Conservation (phyloP, 2,329 filamentous ascomycete species). For the Pseudogymnoascus sp. region DNA sequence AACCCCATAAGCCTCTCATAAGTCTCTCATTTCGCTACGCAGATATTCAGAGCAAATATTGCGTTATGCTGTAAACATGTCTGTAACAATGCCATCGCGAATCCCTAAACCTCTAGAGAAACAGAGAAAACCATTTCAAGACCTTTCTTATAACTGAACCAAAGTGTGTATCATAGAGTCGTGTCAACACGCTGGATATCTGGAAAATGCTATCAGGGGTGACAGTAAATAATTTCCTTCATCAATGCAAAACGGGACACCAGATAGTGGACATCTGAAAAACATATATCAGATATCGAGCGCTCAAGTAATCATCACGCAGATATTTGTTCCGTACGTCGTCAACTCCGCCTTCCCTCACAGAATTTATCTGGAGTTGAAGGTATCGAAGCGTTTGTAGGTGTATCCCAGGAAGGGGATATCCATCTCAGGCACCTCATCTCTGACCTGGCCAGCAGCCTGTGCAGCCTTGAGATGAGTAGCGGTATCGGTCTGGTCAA, state of each 20-base stretch:
- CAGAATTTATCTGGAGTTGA: slow-evolving; percentile 1
- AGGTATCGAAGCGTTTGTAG: slow-evolving; percentile 83
- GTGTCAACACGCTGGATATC: slow-evolving; percentile 9
- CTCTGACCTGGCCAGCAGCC: slow-evolving; percentile 52
- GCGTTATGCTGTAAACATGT: neutral
- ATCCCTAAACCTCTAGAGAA: slow-evolving; percentile 6
- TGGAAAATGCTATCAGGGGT: neutral
- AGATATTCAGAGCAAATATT: slow-evolving; percentile 1
- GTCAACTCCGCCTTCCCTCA: slow-evolving; percentile 2
- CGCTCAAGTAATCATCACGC: slow-evolving; percentile 6
- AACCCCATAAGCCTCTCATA: neutral
- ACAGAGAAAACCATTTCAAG: slow-evolving; percentile 1
- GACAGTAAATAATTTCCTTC: slow-evolving; percentile 1
- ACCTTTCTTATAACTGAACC: slow-evolving; percentile 8
- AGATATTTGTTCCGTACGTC: slow-evolving; percentile 3
- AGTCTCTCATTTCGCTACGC: slow-evolving; percentile 6
- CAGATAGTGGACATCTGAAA: slow-evolving; percentile 7
- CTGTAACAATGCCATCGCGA: neutral
- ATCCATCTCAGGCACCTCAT: slow-evolving; percentile 89
- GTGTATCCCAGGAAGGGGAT: slow-evolving; percentile 94
- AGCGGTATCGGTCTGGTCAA: slow-evolving; percentile 91
- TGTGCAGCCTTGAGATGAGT: slow-evolving; percentile 73
- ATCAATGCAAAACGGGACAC: slow-evolving; percentile 9
- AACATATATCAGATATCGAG: slow-evolving; percentile 8
- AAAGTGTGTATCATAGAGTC: slow-evolving; percentile 6